Percentiles rank a stretch among this genome's conserved stretches.
phyloP scores from a whole-genome alignment of 2,329 filamentous ascomycete genomes.

The Bipolaris cookei region DNA sequence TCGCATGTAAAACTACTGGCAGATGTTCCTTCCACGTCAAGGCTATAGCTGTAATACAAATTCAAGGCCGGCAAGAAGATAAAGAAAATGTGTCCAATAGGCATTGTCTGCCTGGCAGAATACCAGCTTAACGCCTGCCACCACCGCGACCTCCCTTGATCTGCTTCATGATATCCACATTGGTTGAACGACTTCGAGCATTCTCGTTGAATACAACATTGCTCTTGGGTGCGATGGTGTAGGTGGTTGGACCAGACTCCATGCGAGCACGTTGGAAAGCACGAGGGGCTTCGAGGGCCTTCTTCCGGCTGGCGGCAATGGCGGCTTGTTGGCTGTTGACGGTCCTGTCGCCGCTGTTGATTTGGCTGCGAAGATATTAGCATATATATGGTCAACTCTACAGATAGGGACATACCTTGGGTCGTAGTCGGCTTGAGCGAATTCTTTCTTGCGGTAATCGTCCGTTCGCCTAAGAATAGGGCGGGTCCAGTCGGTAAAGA shows the following conservation, averaged over 20 bases:
- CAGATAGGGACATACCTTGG: slow-evolving; percentile 53
- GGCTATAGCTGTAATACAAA: background rate
- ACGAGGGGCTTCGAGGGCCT: slow-evolving; percentile 59
- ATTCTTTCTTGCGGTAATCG: slow-evolving; percentile 89
- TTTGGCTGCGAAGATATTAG: slow-evolving; percentile 31
- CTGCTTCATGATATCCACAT: slow-evolving; percentile 42
- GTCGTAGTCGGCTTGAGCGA: slow-evolving; percentile 65
- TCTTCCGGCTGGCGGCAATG: slow-evolving; percentile 51
- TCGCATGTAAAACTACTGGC: slow-evolving; percentile 1
- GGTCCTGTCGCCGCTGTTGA: slow-evolving; percentile 10
- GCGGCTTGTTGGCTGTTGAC: slow-evolving; percentile 45
- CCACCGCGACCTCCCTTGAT: slow-evolving; percentile 36
- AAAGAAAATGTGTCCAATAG: background rate
- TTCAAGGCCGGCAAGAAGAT: background rate
- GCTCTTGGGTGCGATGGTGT: slow-evolving; percentile 68
- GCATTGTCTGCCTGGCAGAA: background rate
- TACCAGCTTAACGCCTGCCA: slow-evolving; percentile 26
- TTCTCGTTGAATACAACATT: slow-evolving; percentile 51
- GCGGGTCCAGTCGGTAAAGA: slow-evolving; percentile 95
- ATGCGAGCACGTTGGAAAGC: slow-evolving; percentile 65
- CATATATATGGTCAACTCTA: background rate
- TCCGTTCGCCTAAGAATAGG: slow-evolving; percentile 93
- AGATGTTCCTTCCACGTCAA: background rate
- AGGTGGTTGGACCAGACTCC: slow-evolving; percentile 64
- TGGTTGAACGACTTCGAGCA: slow-evolving; percentile 31